These are phyloP conservation scores for Saururus chinensis DNA, from an alignment of 164 flowering plant genomes.

Conservation along the genomic window DNA sequence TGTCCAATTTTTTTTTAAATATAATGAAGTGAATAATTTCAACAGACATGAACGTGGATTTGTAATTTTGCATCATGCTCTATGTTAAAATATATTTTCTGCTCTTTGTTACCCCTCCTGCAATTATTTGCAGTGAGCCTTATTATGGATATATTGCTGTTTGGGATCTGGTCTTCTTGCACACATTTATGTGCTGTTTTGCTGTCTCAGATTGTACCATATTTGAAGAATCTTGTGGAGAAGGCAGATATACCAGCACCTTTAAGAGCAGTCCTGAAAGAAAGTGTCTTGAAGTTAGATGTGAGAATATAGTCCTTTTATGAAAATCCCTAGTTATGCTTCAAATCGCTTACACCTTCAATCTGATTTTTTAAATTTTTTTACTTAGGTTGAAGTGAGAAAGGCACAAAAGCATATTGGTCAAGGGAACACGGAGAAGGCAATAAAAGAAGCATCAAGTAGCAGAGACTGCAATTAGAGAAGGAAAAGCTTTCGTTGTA, in stretches of 20 bases:
- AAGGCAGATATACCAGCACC: conserved; percentile 76
- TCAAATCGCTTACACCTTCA: not conserved
- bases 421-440: conserved; percentile 67
- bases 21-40: no score
- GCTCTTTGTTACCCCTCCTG: no score
- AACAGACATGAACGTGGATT: no score
- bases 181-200: not conserved
- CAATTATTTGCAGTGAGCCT: not conserved
- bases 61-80: no score
- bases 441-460: conserved; percentile 39
- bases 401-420: conserved; percentile 75
- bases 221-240: conserved; percentile 66
- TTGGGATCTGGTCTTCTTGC: not conserved
- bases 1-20: no score
- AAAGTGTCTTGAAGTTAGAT: conserved; percentile 56
- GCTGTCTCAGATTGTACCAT: conserved; percentile 57
- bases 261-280: conserved; percentile 66
- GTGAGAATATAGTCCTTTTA: conserved; percentile 23
- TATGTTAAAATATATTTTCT: no score
- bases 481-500: conserved; percentile 67
- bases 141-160: not conserved
- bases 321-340: not conserved
- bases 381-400: conserved; percentile 49
- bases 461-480: conserved; percentile 61
- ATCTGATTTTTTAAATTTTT: not conserved